These are phyloP conservation scores for Aspergillus uvarum DNA, from an alignment of 2,329 filamentous ascomycete species.

Conservation along the genomic window DNA sequence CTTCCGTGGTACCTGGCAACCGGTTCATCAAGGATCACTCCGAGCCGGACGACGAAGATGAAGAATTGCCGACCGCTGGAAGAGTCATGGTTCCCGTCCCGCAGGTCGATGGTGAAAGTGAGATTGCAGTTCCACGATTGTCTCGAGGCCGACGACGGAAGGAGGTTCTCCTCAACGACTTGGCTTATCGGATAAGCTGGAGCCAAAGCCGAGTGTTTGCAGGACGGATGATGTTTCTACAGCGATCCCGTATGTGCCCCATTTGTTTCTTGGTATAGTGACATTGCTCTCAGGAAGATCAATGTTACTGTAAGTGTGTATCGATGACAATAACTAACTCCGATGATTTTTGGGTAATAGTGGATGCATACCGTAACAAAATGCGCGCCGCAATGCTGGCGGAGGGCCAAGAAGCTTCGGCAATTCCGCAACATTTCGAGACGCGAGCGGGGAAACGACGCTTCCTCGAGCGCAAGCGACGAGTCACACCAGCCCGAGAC, in stretches of 20 bases:
- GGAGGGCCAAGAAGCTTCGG: constrained; percentile 70
- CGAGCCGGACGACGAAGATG: constrained; percentile 48
- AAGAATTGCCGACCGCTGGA: constrained; percentile 37
- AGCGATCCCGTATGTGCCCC: constrained; percentile 75
- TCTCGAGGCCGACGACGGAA: constrained; percentile 68
- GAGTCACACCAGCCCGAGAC: constrained; percentile 18
- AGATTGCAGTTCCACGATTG: constrained; percentile 73
- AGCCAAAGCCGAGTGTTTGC: constrained; percentile 90
- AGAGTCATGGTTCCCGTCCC: constrained; percentile 59
- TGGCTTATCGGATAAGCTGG: constrained; percentile 96
- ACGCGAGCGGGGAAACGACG: constrained; percentile 80
- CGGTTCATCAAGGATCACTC: constrained; percentile 72
- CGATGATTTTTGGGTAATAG: constrained; percentile 46
- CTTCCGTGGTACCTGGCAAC: constrained; percentile 66
- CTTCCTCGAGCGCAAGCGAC: constrained; percentile 57
- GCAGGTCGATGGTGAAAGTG: constrained; percentile 67
- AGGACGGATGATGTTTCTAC: constrained; percentile 80
- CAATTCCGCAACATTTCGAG: constrained; percentile 81
- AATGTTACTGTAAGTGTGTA: constrained; percentile 3
- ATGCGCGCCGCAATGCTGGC: constrained; percentile 79
- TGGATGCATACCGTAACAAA: constrained; percentile 93
- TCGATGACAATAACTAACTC: constrained; percentile 5
- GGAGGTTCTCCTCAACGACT: constrained; percentile 87
- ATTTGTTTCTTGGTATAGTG: neutral
- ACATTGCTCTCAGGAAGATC: neutral